Evolutionary conservation across 306 rosid species (phyloP).

Genomic region (Castanea mollissima): DNA sequence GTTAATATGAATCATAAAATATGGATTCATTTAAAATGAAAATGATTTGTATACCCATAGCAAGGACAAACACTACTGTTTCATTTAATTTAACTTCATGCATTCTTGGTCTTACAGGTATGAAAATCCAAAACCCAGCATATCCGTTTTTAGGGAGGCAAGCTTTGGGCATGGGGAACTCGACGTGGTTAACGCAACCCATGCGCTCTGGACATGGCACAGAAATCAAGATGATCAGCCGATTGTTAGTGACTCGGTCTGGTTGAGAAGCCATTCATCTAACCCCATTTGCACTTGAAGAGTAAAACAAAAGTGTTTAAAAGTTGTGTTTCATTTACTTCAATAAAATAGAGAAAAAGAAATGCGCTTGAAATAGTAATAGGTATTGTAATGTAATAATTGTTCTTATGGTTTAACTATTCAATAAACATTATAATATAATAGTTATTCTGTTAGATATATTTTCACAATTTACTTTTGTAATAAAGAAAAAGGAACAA

Average conservation of each 20-base stretch:
- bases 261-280: slow-evolving; percentile 51
- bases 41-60: too few species aligned
- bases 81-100: background rate
- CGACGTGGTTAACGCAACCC: slow-evolving; percentile 55
- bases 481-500: too few species aligned
- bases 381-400: too few species aligned
- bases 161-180: slow-evolving; percentile 83
- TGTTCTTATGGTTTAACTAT: too few species aligned
- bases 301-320: background rate
- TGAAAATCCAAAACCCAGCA: slow-evolving; percentile 56
- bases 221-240: slow-evolving; percentile 55
- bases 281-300: slow-evolving; percentile 41
- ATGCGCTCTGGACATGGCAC: slow-evolving; percentile 81
- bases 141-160: slow-evolving; percentile 69
- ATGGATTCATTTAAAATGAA: too few species aligned
- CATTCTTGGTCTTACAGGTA: slow-evolving; percentile 26
- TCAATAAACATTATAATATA: too few species aligned
- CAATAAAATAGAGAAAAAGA: background rate
- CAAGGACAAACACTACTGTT: background rate
- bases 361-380: too few species aligned
- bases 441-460: too few species aligned
- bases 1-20: too few species aligned
- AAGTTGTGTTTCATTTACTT: background rate
- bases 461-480: too few species aligned
- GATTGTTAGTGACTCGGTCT: slow-evolving; percentile 40